These are phyloP conservation scores for Microcos paniculata DNA, from an alignment of 345 rosid species.

Conservation along the genomic window DNA sequence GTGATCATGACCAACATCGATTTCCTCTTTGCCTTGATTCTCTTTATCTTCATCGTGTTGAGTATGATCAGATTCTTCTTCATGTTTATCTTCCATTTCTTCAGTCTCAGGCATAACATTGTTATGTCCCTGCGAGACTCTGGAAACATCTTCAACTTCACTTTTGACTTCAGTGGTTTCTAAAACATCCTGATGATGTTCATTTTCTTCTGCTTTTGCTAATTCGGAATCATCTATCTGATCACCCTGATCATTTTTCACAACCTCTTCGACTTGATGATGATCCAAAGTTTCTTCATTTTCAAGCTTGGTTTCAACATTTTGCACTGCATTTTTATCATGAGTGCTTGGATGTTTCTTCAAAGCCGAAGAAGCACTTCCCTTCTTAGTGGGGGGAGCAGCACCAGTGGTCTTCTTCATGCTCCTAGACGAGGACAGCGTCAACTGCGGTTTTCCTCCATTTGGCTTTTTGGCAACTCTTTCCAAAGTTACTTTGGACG, in stretches of 20 bases:
- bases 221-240: constrained; percentile 14
- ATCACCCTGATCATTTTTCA: constrained; percentile 25
- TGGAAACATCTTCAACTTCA: constrained; percentile 23
- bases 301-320: constrained; percentile 28
- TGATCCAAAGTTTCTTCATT: constrained; percentile 18
- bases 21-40: constrained; percentile 1
- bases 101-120: not conserved
- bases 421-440: constrained; percentile 11
- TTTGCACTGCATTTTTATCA: constrained; percentile 17
- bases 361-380: not conserved
- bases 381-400: constrained; percentile 18
- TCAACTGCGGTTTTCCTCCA: constrained; percentile 26
- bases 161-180: constrained; percentile 16
- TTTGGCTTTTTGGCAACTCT: constrained; percentile 34
- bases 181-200: constrained; percentile 21
- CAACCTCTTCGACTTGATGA: constrained; percentile 33
- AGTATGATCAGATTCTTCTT: not conserved
- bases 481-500: constrained; percentile 24
- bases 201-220: constrained; percentile 19
- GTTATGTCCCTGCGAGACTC: constrained; percentile 22
- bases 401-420: constrained; percentile 26
- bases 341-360: constrained; percentile 10
- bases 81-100: constrained; percentile 20
- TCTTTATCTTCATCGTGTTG: constrained; percentile 3
- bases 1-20: constrained; percentile 2